Conservation (phyloP, 2,329 filamentous ascomycete species). For the Fusarium cicatricum region DNA sequence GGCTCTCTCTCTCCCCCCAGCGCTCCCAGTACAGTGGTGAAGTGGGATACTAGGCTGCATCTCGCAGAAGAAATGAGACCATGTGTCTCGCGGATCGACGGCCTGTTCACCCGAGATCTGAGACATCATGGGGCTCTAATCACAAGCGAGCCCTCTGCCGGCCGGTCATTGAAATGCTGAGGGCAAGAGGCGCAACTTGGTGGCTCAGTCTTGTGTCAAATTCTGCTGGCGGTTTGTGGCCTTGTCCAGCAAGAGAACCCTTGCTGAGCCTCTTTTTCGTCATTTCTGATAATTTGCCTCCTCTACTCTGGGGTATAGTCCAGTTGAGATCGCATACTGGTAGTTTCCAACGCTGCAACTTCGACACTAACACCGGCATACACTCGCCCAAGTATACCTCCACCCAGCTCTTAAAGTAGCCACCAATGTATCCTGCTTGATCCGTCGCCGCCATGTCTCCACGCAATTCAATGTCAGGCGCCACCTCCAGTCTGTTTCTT, state of each 20-base stretch:
- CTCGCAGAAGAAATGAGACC: constrained; percentile 19
- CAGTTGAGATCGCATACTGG: neutral
- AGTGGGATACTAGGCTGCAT: constrained; percentile 18
- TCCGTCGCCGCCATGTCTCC: constrained; percentile 1
- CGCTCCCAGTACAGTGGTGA: constrained; percentile 21
- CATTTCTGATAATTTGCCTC: constrained; percentile 21
- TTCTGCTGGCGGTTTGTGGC: neutral
- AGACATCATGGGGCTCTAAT: constrained; percentile 26
- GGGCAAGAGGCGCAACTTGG: neutral
- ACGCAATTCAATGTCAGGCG: neutral
- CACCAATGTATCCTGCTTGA: neutral
- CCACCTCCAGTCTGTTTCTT: neutral
- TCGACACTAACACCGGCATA: neutral
- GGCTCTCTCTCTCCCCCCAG: neutral
- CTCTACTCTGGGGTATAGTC: constrained; percentile 6
- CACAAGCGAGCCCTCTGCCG: constrained; percentile 4
- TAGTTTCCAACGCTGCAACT: neutral
- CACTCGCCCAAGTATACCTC: neutral
- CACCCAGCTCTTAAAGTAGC: neutral
- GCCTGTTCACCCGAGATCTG: constrained; percentile 29
- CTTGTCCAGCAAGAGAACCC: neutral
- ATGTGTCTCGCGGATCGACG: constrained; percentile 24
- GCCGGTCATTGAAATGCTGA: constrained; percentile 19
- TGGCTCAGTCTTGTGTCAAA: constrained; percentile 2
- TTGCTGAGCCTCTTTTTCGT: constrained; percentile 3